Percentiles rank a stretch among this genome's conserved stretches.
Evolutionary conservation across 805 yeast species (phyloP).

Genomic region (Lachancea kluyveri): DNA sequence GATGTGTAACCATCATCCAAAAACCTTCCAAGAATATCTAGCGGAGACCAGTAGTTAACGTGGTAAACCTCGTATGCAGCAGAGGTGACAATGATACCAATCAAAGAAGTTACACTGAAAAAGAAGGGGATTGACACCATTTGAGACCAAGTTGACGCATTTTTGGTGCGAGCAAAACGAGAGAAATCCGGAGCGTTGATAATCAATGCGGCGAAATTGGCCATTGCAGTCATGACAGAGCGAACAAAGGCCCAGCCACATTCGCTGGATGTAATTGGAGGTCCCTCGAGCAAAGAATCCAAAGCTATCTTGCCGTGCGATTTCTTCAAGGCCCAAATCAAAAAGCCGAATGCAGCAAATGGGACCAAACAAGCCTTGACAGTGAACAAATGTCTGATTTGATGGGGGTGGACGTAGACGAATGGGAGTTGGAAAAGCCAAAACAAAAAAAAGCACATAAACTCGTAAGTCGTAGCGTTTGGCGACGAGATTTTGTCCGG

Average conservation of each 20-base stretch:
- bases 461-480: slow-evolving; percentile 64
- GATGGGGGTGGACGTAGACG: slow-evolving; percentile 76
- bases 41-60: slow-evolving; percentile 75
- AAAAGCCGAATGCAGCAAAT: slow-evolving; percentile 73
- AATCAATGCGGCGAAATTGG: slow-evolving; percentile 85
- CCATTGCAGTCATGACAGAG: slow-evolving; percentile 72
- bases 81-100: slow-evolving; percentile 80
- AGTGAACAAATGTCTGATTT: slow-evolving; percentile 76
- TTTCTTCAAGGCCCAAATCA: slow-evolving; percentile 77
- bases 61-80: slow-evolving; percentile 66
- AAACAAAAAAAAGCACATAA: slow-evolving; percentile 72
- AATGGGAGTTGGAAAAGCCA: slow-evolving; percentile 79
- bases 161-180: slow-evolving; percentile 62
- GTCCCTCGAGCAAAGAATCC: slow-evolving; percentile 27
- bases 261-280: slow-evolving; percentile 48
- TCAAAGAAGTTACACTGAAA: slow-evolving; percentile 73
- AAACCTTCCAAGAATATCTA: slow-evolving; percentile 64
- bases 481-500: slow-evolving; percentile 54
- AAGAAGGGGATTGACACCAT: slow-evolving; percentile 64
- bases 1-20: slow-evolving; percentile 42
- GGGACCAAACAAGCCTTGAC: slow-evolving; percentile 76
- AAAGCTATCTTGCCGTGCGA: slow-evolving; percentile 51
- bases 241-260: slow-evolving; percentile 80
- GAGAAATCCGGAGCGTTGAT: slow-evolving; percentile 87
- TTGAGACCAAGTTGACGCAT: slow-evolving; percentile 51